Evolutionary conservation across 306 rosid genomes (phyloP).

Genomic region (Citrullus mucosospermus): DNA sequence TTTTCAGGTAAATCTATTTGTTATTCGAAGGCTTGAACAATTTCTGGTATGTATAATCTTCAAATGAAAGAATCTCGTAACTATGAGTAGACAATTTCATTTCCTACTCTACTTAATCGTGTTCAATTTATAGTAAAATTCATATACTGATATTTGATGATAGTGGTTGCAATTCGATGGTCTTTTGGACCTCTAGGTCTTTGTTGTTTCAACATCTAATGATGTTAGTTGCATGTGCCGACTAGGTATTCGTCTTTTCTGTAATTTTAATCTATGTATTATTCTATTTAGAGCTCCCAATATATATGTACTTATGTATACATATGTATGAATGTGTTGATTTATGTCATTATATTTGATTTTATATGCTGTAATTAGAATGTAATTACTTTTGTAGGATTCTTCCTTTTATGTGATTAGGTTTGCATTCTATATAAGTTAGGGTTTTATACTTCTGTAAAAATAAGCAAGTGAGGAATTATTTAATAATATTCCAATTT

Average conservation of each 20-base stretch:
- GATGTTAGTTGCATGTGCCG: neutral
- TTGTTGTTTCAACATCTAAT: neutral
- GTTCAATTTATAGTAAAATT: neutral
- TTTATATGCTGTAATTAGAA: too few relatives aligned
- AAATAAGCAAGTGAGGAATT: too few relatives aligned
- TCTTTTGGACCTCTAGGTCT: neutral
- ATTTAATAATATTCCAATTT: too few relatives aligned
- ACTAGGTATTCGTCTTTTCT: neutral
- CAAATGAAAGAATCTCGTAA: neutral
- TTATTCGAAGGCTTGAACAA: slow-evolving; percentile 82
- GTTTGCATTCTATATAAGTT: too few relatives aligned
- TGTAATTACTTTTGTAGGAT: too few relatives aligned
- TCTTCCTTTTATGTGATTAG: too few relatives aligned
- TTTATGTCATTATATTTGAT: too few relatives aligned
- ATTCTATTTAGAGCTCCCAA: neutral
- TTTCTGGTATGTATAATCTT: slow-evolving; percentile 53
- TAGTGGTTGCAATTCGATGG: neutral
- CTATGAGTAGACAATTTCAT: neutral
- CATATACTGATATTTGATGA: neutral
- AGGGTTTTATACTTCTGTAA: too few relatives aligned
- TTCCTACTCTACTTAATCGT: neutral
- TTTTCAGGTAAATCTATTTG: slow-evolving; percentile 66
- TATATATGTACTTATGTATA: too few relatives aligned
- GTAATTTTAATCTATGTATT: neutral
- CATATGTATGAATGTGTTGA: too few relatives aligned